Base-by-base conservation (phyloP, 345 rosid genomes). In the Corchorus olitorius region DNA sequence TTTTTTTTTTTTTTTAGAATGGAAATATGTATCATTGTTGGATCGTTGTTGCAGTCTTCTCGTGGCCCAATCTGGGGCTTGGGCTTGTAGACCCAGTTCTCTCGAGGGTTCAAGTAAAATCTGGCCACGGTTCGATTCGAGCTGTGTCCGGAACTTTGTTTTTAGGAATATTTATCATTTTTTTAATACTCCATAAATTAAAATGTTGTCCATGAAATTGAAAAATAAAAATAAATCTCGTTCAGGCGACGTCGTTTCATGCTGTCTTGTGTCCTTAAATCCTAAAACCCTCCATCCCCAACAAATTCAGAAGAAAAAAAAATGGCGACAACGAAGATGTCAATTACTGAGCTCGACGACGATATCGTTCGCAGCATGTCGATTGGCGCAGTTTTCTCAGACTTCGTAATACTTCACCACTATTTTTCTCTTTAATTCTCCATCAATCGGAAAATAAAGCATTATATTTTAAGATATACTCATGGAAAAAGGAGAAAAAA, bases 351-450 rank as follows among this genome's bases (percentile, higher is more conserved):
- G 85, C 87, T 93, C 17, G 90, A 96, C 64, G 98, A 91, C 75
- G 90, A 86, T 39, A 85, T 75, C 0, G 86, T 96, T 41, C 87
- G 91, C 58, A 88, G 94, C 82, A 96, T 96, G 99, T 80, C 98
- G 46, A 86, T 96, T 55, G 98, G 95, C 35, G 99, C 98, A 20
- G 91, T 93, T 76, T 96, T 96, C 97, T 88, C 97, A 3, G 98
- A 93, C 83, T 93, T 91, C 46, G 98, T 93, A 88, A 84, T 89
- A 49, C 49, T n/a, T 50, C 63, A 49, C 46, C 37, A 10, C 72
- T 12, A 20, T 8, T 22, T n/a, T 74, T 52, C 14, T 48, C 16
- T 65, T 59, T 53, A 14, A 22, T 74, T 43, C 61, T 39, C 50
- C 35, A 35, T 34, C n/a, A 39, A 35, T 70, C 61, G 17, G 6